phyloP scores from a whole-genome alignment of 345 rosid genomes.

The Linum usitatissimum region DNA sequence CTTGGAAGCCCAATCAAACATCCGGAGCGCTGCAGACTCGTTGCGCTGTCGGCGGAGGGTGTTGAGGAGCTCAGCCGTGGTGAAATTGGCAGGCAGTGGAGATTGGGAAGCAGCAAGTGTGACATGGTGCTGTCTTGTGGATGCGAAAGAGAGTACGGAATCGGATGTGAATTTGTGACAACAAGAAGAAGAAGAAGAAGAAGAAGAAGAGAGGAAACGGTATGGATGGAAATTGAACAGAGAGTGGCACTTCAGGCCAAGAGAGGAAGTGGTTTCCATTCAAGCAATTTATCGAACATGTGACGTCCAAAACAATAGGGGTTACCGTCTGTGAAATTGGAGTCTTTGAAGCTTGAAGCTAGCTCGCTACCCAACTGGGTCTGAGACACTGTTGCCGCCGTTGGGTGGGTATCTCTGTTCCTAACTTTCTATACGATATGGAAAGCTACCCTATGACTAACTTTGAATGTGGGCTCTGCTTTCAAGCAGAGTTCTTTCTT shows the following conservation, averaged over 20 bases:
- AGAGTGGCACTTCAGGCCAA: background rate
- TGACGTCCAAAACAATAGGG: background rate
- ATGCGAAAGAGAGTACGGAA: constrained; percentile 26
- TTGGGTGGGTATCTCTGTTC: no score
- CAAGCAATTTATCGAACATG: background rate
- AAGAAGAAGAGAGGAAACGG: background rate
- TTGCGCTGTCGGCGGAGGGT: constrained; percentile 62
- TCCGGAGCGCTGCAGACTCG: constrained; percentile 55
- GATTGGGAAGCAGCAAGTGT: constrained; percentile 22
- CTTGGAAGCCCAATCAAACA: constrained; percentile 59
- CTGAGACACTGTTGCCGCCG: no score
- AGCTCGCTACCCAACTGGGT: no score
- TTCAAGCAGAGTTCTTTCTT: no score
- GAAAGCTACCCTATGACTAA: no score
- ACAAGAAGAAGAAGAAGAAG: constrained; percentile 27
- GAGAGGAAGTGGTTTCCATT: background rate
- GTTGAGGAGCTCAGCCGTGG: constrained; percentile 56
- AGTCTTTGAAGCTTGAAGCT: background rate
- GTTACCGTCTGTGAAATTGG: background rate
- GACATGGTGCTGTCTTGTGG: constrained; percentile 20
- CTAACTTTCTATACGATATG: no score
- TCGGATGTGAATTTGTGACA: constrained; percentile 21
- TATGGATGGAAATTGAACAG: background rate
- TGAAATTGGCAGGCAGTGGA: constrained; percentile 36
- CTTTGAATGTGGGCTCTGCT: no score